A percentile compares a stretch with the other conserved stretches of the same genome.
These are phyloP conservation scores for Suhomyces sp. DNA, from an alignment of 805 yeast species.

Conservation along the genomic window DNA sequence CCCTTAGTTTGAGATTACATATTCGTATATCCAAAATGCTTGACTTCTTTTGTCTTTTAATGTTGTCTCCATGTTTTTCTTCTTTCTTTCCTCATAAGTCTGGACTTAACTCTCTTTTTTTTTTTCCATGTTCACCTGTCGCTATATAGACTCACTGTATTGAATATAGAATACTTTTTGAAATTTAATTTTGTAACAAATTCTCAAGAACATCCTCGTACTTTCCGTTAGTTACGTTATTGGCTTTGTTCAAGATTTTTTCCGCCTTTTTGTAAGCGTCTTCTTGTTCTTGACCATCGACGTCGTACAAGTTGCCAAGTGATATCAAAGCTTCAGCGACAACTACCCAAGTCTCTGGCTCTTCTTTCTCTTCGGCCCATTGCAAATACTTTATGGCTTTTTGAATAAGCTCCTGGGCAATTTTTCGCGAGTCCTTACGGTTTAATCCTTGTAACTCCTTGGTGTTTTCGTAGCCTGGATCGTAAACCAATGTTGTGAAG, in stretches of 20 bases:
- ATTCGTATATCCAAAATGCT: background rate
- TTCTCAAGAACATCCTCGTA: constrained; percentile 63
- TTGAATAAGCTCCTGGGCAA: constrained; percentile 46
- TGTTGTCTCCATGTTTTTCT: background rate
- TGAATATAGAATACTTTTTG: background rate
- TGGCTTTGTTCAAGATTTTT: constrained; percentile 62
- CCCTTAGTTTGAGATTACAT: background rate
- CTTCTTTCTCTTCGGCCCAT: constrained; percentile 63
- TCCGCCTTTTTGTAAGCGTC: constrained; percentile 68
- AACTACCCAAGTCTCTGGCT: constrained; percentile 78
- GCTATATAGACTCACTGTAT: background rate
- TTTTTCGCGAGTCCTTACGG: constrained; percentile 43
- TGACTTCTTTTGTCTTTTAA: background rate
- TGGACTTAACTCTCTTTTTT: background rate
- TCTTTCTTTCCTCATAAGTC: constrained; percentile 1
- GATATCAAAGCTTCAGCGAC: constrained; percentile 84
- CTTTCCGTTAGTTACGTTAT: constrained; percentile 76
- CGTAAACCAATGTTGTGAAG: constrained; percentile 58
- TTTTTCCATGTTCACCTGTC: background rate
- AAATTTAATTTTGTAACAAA: constrained; percentile 19
- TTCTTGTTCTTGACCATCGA: constrained; percentile 68
- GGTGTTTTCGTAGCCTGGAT: constrained; percentile 41
- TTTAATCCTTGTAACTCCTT: constrained; percentile 36
- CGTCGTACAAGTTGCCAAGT: constrained; percentile 68
- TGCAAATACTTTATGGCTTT: constrained; percentile 58